phyloP scores from a whole-genome alignment of 768 basidiomycete genomes.

The Suillus luteus region DNA sequence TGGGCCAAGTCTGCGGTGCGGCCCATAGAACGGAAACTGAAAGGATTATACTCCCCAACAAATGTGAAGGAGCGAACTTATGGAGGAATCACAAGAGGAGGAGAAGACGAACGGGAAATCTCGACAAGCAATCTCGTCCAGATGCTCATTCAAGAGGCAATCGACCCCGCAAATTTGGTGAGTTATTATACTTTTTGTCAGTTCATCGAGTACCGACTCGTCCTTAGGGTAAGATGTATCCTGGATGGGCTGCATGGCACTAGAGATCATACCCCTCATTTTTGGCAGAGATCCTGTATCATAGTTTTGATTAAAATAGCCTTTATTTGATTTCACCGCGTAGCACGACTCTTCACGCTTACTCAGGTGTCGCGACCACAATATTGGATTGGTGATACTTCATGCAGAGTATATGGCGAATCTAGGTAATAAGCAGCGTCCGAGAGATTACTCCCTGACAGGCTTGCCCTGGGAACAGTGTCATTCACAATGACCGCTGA shows the following conservation, averaged over 20 bases:
- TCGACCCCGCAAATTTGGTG: conserved; percentile 68
- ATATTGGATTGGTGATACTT: conserved; percentile 3
- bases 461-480: conserved; percentile 31
- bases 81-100: conserved; percentile 25
- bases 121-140: conserved; percentile 90
- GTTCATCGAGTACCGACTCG: conserved; percentile 14
- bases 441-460: conserved; percentile 12
- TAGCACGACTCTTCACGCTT: conserved; percentile 1
- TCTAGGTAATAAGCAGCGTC: not conserved
- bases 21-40: conserved; percentile 84
- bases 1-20: conserved; percentile 76
- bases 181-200: conserved; percentile 21
- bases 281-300: not conserved
- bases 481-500: not conserved
- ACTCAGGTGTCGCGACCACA: conserved; percentile 11
- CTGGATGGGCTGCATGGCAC: conserved; percentile 87
- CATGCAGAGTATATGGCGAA: conserved; percentile 9
- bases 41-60: conserved; percentile 62
- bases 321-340: not conserved
- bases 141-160: conserved; percentile 88
- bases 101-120: conserved; percentile 42
- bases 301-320: not conserved
- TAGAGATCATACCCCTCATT: conserved; percentile 29
- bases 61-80: conserved; percentile 42
- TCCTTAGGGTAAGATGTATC: conserved; percentile 84